Evolutionary conservation across 202 grass and related monocot genomes (phyloP).

Genomic region (Eragrostis tef): DNA sequence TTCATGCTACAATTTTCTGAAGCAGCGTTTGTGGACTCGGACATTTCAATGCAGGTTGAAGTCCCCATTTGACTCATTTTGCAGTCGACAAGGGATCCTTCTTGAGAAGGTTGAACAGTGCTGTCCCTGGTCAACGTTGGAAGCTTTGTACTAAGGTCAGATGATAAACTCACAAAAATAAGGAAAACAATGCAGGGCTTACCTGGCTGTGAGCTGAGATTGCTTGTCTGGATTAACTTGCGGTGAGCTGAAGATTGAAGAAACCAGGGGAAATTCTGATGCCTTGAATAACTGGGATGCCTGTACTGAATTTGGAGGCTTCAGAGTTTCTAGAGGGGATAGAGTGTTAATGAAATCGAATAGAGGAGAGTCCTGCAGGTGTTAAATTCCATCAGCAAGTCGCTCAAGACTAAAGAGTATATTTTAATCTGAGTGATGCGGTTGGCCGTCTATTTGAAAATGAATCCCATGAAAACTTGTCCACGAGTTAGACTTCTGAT

Average conservation of each 20-base stretch:
- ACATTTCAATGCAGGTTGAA: constrained; percentile 55
- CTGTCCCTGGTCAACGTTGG: constrained; percentile 44
- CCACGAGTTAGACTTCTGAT: not conserved
- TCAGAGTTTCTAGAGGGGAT: constrained; percentile 76
- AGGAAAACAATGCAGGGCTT: constrained; percentile 39
- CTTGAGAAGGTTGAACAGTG: constrained; percentile 45
- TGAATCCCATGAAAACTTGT: not conserved
- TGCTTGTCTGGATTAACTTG: constrained; percentile 71
- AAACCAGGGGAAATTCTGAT: constrained; percentile 47
- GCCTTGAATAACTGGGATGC: constrained; percentile 68
- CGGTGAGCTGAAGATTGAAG: constrained; percentile 80
- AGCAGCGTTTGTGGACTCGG: constrained; percentile 42
- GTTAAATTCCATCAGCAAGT: constrained; percentile 18
- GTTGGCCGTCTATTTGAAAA: not conserved
- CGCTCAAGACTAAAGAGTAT: not conserved
- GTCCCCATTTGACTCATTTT: constrained; percentile 49
- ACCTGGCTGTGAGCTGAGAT: constrained; percentile 61
- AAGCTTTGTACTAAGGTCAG: constrained; percentile 26
- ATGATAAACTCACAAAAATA: constrained; percentile 31
- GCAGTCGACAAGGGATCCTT: constrained; percentile 32
- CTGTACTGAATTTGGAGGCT: constrained; percentile 59
- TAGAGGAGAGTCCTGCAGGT: constrained; percentile 30
- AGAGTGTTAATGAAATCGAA: constrained; percentile 78
- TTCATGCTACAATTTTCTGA: constrained; percentile 37
- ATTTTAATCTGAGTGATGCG: not conserved